Evolutionary conservation across 139 green algal genomes (phyloP).

Genomic region (Auxenochlorella pyrenoidosa): DNA sequence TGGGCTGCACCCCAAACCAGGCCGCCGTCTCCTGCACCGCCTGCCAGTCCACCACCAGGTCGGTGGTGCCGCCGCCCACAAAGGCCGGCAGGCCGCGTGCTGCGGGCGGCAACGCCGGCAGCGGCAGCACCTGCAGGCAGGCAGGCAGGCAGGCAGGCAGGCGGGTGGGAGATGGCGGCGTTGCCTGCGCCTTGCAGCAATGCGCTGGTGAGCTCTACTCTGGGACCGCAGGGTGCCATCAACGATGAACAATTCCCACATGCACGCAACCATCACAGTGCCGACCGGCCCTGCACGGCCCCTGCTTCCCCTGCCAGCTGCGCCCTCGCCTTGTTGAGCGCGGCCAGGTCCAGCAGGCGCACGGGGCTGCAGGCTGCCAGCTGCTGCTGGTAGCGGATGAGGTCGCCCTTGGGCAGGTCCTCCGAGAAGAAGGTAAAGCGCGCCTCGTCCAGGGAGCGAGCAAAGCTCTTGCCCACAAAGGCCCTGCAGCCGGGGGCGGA

Average conservation of each 20-base stretch:
- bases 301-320: background rate
- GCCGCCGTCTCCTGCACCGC: slow-evolving; percentile 59
- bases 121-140: slow-evolving; percentile 44
- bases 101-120: slow-evolving; percentile 57
- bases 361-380: slow-evolving; percentile 54
- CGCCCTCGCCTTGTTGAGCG: slow-evolving; percentile 50
- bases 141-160: background rate
- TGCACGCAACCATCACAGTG: background rate
- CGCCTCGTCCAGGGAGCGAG: slow-evolving; percentile 49
- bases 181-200: background rate
- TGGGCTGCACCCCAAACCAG: slow-evolving; percentile 55
- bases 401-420: slow-evolving; percentile 63
- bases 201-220: background rate
- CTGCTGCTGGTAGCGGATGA: slow-evolving; percentile 65
- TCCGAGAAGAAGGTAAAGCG: slow-evolving; percentile 77
- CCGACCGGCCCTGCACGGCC: background rate
- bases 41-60: slow-evolving; percentile 69
- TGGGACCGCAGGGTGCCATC: no score
- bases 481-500: slow-evolving; percentile 49
- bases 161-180: no score
- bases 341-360: slow-evolving; percentile 65
- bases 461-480: slow-evolving; percentile 75
- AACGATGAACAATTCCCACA: background rate
- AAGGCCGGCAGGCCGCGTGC: slow-evolving; percentile 53
- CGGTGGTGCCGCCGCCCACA: slow-evolving; percentile 68